phyloP scores from a whole-genome alignment of 306 rosid genomes.

The Lathyrus aphaca region DNA sequence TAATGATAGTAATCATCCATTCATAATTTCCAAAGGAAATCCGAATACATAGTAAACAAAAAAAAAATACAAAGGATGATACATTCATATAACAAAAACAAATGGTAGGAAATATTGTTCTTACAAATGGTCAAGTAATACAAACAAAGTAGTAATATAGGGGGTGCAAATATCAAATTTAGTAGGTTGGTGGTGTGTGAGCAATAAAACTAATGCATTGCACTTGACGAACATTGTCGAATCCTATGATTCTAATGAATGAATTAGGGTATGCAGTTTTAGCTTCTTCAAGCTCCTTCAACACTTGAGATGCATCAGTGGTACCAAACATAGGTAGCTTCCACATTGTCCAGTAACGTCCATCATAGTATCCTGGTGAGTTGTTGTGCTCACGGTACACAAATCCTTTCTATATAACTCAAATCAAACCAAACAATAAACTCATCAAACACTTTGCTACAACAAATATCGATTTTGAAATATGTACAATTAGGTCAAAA shows the following conservation, averaged over 20 bases:
- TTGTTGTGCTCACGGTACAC: constrained; percentile 62
- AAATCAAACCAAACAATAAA: neutral
- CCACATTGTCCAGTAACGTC: constrained; percentile 94
- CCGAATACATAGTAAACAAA: constrained; percentile 38
- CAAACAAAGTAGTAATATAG: constrained; percentile 32
- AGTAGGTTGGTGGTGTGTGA: constrained; percentile 50
- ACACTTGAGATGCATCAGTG: constrained; percentile 62
- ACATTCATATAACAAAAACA: constrained; percentile 2
- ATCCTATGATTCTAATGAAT: constrained; percentile 74
- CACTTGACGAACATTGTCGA: constrained; percentile 80
- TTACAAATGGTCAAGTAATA: constrained; percentile 31
- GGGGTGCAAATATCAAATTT: constrained; percentile 20
- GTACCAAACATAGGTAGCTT: constrained; percentile 89
- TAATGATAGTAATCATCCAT: constrained; percentile 47
- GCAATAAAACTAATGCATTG: constrained; percentile 93
- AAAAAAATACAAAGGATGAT: constrained; percentile 34
- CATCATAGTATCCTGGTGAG: constrained; percentile 88
- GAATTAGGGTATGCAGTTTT: constrained; percentile 49
- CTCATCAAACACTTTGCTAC: no score
- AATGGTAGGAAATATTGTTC: constrained; percentile 28
- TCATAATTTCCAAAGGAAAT: constrained; percentile 42
- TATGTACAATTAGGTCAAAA: no score
- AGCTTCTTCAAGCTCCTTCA: constrained; percentile 54
- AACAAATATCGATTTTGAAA: neutral
- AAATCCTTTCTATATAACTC: constrained; percentile 45